Base-by-base conservation (phyloP, 208 protist genomes). In the Spironucleus salmonicida region DNA sequence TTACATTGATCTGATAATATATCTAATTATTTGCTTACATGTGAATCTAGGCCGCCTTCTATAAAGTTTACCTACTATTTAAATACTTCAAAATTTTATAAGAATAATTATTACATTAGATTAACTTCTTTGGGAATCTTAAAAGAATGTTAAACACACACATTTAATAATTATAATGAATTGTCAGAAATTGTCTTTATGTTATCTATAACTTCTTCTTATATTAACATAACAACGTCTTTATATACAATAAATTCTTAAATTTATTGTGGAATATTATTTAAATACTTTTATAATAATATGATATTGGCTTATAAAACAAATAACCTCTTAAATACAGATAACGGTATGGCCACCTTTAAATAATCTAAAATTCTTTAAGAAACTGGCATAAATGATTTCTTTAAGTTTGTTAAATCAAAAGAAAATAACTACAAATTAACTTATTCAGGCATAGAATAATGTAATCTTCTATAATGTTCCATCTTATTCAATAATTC, bases 371-470 rank as follows among this genome's bases (percentile, higher is more conserved):
- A n/a, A 71, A 42, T 35, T 11, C 64, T 9, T 45, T 71, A 38
- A 32, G 64, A 38, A 71, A 35, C 34, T 49, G 64, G 64, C 19
- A 49, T 15, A 38, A 71, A 71, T 35, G 64, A 9, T 11, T 71
- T 38, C 32, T 71, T 40, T 32, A 71, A 38, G 4, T 71, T 35
- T n/a, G 34, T 71, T n/a, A 71, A 38, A 49, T 71, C 64, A 49
- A 71, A 71, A n/a, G 64, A n/a, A 49, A 71, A 71, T 11, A 38
- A 19, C 11, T 35, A 9, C 32, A 71, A 49, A 38, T 71, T 71
- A 49, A 71, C 38, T 11, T 15, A 15, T 71, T 29, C 7, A 11
- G 64, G 64, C 64, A 71, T 71, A 23, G 64, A n/a, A 19, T 11
- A 45, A 32, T 29, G n/a, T n/a, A 71, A 38, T 29, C 26, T n/a